Percentiles rank a stretch among this genome's conserved stretches.
phyloP scores from a whole-genome alignment of 805 yeast species.

The Helenozyma baotianmanensis region DNA sequence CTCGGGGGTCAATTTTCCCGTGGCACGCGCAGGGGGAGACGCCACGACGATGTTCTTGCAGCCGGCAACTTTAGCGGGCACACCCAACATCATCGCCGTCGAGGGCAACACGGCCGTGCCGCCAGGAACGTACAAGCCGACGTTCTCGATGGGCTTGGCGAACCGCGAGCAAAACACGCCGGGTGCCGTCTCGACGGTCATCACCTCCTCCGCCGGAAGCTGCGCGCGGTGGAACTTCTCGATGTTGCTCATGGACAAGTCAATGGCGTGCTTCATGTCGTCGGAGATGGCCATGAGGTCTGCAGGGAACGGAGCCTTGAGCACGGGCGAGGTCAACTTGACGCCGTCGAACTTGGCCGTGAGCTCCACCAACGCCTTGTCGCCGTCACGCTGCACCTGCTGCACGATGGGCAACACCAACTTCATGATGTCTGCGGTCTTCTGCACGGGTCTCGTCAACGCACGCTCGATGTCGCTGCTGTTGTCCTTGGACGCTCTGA shows the following conservation, averaged over 20 bases:
- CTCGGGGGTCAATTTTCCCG: conserved; percentile 93
- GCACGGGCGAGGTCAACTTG: conserved; percentile 60
- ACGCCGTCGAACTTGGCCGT: conserved; percentile 93
- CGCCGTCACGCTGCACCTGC: conserved; percentile 73
- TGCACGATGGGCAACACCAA: conserved; percentile 87
- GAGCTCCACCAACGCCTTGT: conserved; percentile 78
- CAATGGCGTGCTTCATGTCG: conserved; percentile 79
- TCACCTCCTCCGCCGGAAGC: conserved; percentile 59
- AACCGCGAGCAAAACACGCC: conserved; percentile 94
- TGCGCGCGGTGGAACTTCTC: conserved; percentile 93
- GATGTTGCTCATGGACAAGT: conserved; percentile 83
- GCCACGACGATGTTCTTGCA: conserved; percentile 90
- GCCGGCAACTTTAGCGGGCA: conserved; percentile 97
- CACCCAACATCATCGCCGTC: conserved; percentile 96
- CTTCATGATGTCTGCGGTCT: conserved; percentile 87
- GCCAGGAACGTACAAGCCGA: conserved; percentile 96
- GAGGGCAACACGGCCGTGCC: conserved; percentile 98
- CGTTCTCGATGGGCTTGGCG: conserved; percentile 89
- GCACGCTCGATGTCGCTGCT: conserved; percentile 51
- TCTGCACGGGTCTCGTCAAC: conserved; percentile 90
- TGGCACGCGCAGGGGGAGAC: conserved; percentile 85
- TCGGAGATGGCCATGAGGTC: conserved; percentile 68
- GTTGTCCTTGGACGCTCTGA: conserved; percentile 33
- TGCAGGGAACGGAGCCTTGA: conserved; percentile 82
- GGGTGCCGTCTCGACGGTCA: conserved; percentile 86